Percentiles rank a stretch among this genome's conserved stretches.
These are phyloP conservation scores for Dictyostelium firmibasis DNA, from an alignment of 78 protist species.

Conservation along the genomic window DNA sequence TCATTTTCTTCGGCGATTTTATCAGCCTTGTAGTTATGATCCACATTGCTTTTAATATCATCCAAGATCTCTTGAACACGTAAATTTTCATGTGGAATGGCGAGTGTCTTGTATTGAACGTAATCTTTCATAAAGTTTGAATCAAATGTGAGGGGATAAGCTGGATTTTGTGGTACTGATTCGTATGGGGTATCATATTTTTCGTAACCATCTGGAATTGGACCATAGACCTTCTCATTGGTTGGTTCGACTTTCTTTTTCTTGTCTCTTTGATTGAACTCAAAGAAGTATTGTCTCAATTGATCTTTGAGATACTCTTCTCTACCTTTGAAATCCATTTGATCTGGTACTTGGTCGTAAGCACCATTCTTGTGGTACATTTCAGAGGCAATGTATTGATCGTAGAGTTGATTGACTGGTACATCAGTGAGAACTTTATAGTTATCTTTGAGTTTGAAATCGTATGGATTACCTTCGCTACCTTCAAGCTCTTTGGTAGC, in stretches of 20 bases:
- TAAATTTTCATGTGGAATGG: not conserved
- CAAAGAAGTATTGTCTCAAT: slow-evolving; percentile 2
- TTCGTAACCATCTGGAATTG: not conserved
- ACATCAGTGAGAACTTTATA: not conserved
- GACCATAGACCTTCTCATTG: not conserved
- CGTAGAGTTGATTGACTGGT: not conserved
- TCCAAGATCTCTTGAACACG: not conserved
- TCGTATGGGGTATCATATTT: not conserved
- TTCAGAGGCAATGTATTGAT: not conserved
- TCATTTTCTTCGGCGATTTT: not conserved
- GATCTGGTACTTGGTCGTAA: not conserved
- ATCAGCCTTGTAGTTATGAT: not conserved
- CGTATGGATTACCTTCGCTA: too few relatives aligned
- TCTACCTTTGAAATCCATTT: not conserved
- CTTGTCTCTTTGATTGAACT: not conserved
- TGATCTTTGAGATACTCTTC: not conserved
- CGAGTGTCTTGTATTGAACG: not conserved
- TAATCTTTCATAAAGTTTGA: not conserved
- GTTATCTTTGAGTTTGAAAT: too few relatives aligned
- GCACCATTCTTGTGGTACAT: not conserved
- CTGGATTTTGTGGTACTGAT: not conserved
- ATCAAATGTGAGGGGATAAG: not conserved
- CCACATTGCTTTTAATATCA: not conserved
- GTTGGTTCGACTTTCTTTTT: not conserved
- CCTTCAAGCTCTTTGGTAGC: too few relatives aligned